Evolutionary conservation across 2,329 filamentous ascomycete genomes (phyloP).

Genomic region (Aspergillus brunneoviolaceus): DNA sequence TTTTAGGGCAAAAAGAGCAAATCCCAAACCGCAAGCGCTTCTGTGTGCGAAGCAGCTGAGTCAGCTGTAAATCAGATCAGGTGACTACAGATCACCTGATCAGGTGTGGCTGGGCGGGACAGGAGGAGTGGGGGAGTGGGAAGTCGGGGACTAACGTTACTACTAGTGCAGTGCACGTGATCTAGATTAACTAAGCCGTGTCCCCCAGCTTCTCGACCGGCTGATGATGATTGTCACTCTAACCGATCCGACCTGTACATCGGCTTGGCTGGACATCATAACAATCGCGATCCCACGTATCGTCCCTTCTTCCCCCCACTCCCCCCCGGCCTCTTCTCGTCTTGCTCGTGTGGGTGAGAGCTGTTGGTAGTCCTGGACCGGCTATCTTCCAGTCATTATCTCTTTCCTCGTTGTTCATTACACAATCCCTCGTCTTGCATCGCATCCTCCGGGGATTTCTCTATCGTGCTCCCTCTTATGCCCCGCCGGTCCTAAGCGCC

Average conservation of each 20-base stretch:
- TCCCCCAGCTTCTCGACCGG: constrained; percentile 11
- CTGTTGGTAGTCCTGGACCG: constrained; percentile 17
- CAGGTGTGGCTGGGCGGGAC: not conserved
- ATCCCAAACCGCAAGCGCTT: constrained; percentile 30
- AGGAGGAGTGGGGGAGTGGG: not conserved
- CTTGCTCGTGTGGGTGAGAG: constrained; percentile 9
- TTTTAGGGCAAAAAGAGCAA: constrained; percentile 37
- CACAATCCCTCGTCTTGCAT: not conserved
- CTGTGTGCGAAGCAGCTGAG: constrained; percentile 35
- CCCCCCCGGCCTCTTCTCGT: constrained; percentile 10
- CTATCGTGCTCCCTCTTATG: constrained; percentile 22
- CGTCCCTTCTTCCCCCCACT: not conserved
- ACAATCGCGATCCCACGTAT: constrained; percentile 17
- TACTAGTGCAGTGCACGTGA: not conserved
- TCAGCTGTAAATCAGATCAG: constrained; percentile 24
- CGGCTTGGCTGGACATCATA: constrained; percentile 15
- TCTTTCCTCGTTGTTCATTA: constrained; percentile 9
- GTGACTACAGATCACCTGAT: not conserved
- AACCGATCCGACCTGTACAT: constrained; percentile 10
- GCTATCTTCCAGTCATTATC: constrained; percentile 7
- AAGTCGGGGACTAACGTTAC: not conserved
- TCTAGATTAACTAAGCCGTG: not conserved
- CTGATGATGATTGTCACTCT: constrained; percentile 12
- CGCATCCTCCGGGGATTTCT: constrained; percentile 6
- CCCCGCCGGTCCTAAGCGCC: constrained; percentile 43